These are phyloP conservation scores for Penicillium argentinense DNA, from an alignment of 495 filamentous ascomycete genomes.

Conservation along the genomic window DNA sequence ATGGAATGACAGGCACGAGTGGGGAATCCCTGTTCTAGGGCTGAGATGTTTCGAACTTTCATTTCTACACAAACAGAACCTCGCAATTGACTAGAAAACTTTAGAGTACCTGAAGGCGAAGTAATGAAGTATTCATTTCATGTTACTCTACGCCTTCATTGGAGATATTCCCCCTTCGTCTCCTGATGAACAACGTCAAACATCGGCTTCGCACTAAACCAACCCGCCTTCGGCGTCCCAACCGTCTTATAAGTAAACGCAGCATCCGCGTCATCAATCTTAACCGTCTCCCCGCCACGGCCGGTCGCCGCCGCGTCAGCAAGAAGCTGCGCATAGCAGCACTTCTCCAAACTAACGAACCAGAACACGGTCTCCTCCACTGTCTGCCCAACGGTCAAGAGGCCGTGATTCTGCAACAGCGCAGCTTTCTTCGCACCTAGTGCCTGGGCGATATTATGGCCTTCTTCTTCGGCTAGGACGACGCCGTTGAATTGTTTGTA, in stretches of 20 bases:
- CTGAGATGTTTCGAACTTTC: too few relatives aligned
- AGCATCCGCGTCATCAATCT: constrained; percentile 68
- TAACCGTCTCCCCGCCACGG: constrained; percentile 61
- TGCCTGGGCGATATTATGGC: constrained; percentile 61
- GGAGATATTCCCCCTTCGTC: constrained; percentile 57
- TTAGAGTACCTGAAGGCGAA: too few relatives aligned
- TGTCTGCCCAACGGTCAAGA: constrained; percentile 55
- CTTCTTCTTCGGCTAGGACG: constrained; percentile 70
- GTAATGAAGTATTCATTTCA: background rate
- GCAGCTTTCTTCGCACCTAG: constrained; percentile 70
- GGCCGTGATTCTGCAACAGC: constrained; percentile 68
- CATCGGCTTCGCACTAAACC: constrained; percentile 70
- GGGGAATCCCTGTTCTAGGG: too few relatives aligned
- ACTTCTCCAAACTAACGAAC: constrained; percentile 74
- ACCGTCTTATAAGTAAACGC: constrained; percentile 64
- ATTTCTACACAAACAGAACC: too few relatives aligned
- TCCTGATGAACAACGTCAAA: constrained; percentile 73
- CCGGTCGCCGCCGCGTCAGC: constrained; percentile 73
- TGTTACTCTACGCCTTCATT: constrained; percentile 22
- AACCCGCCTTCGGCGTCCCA: constrained; percentile 62
- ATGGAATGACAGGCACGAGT: too few relatives aligned
- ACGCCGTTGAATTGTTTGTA: constrained; percentile 70
- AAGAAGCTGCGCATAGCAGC: constrained; percentile 72
- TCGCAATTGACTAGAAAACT: too few relatives aligned
- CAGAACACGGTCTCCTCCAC: constrained; percentile 68